Conservation (phyloP, 2,329 filamentous ascomycete species). For the Paramyrothecium roridum region DNA sequence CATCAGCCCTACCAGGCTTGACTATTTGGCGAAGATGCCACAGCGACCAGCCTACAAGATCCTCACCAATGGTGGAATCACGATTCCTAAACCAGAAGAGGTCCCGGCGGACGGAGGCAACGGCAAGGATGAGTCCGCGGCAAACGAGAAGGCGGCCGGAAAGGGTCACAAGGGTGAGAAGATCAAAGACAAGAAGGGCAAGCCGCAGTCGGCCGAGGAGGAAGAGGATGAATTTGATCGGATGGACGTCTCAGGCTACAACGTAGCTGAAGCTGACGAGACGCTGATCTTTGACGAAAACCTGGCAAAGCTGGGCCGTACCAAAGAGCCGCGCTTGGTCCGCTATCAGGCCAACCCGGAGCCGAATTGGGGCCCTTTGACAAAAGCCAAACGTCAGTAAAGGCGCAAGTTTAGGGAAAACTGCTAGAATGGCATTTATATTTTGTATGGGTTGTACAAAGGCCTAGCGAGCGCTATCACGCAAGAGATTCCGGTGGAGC, state of each 20-base stretch:
- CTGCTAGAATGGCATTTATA: background rate
- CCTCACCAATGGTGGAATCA: slow-evolving; percentile 41
- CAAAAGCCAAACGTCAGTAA: slow-evolving; percentile 57
- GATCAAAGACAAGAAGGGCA: slow-evolving; percentile 5
- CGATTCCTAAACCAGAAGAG: slow-evolving; percentile 9
- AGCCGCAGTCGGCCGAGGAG: slow-evolving; percentile 8
- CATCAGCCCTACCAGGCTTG: slow-evolving; percentile 69
- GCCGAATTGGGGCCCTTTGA: slow-evolving; percentile 91
- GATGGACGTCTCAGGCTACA: slow-evolving; percentile 5
- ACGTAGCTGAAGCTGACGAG: slow-evolving; percentile 48
- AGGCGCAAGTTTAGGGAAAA: too few species aligned
- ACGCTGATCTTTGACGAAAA: slow-evolving; percentile 71
- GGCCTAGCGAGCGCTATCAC: background rate
- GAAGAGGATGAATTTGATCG: slow-evolving; percentile 9
- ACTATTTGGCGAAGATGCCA: slow-evolving; percentile 32
- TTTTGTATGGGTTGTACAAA: background rate
- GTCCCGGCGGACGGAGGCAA: slow-evolving; percentile 20
- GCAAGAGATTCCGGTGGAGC: background rate
- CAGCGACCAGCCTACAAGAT: slow-evolving; percentile 72
- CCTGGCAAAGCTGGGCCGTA: slow-evolving; percentile 71
- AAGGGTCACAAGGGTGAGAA: slow-evolving; percentile 26
- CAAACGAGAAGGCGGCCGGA: slow-evolving; percentile 10
- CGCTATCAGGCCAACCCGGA: slow-evolving; percentile 88
- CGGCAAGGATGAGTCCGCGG: slow-evolving; percentile 23
- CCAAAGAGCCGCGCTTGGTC: slow-evolving; percentile 68